Evolutionary conservation across 2,329 filamentous ascomycete species (phyloP).

Genomic region (Gaeumannomyces sp.): DNA sequence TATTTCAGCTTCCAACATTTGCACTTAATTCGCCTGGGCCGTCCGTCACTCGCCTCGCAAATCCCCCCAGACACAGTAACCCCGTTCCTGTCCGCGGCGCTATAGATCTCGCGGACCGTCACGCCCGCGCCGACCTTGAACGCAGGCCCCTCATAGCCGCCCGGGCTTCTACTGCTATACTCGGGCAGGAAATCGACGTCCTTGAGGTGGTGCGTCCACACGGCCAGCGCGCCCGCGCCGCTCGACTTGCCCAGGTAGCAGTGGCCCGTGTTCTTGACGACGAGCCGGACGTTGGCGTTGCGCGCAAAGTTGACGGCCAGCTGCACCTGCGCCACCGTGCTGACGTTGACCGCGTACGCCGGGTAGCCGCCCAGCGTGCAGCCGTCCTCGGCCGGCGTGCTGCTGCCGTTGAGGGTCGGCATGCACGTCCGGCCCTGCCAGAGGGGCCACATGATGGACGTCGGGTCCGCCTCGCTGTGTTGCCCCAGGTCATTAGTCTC

Average conservation of each 20-base stretch:
- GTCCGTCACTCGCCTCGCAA: conserved; percentile 10
- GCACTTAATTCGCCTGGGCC: not conserved
- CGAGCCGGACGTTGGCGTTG: conserved; percentile 39
- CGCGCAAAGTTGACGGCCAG: conserved; percentile 41
- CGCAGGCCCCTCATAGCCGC: conserved; percentile 15
- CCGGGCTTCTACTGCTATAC: conserved; percentile 19
- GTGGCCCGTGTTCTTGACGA: conserved; percentile 48
- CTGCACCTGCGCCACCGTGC: conserved; percentile 38
- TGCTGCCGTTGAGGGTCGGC: conserved; percentile 16
- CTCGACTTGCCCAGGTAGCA: conserved; percentile 37
- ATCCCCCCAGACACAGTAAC: conserved; percentile 44
- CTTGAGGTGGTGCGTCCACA: conserved; percentile 27
- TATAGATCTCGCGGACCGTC: conserved; percentile 45
- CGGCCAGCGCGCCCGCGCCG: conserved; percentile 31
- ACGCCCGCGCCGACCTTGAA: conserved; percentile 44
- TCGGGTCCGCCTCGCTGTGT: conserved; percentile 28
- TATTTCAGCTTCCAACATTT: conserved; percentile 2
- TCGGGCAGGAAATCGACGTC: conserved; percentile 39
- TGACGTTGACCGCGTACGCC: conserved; percentile 34
- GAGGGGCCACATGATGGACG: conserved; percentile 34
- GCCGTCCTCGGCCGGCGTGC: conserved; percentile 13
- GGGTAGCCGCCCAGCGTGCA: conserved; percentile 38
- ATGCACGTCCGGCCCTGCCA: conserved; percentile 33
- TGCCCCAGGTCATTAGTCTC: not conserved
- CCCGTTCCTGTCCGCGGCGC: conserved; percentile 37